phyloP scores from a whole-genome alignment of 805 yeast species.

The Candida saitoana region DNA sequence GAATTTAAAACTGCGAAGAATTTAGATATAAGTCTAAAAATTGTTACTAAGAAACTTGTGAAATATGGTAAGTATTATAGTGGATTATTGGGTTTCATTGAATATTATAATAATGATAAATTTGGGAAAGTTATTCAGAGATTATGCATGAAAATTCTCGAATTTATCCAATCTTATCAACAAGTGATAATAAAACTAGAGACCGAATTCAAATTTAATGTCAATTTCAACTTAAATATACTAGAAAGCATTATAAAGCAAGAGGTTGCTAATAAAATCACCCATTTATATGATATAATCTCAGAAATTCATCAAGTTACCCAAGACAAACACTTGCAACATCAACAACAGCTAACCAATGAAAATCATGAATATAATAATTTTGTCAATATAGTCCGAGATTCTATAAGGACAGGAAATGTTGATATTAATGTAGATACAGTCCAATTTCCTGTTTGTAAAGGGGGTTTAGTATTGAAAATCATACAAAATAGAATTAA shows the following conservation, averaged over 20 bases:
- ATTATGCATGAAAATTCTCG: slow-evolving; percentile 55
- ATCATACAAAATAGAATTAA: slow-evolving; percentile 57
- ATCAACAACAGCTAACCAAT: neutral
- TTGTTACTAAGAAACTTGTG: slow-evolving; percentile 58
- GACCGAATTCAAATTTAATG: slow-evolving; percentile 44
- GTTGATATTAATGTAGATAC: slow-evolving; percentile 51
- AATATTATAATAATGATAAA: slow-evolving; percentile 47
- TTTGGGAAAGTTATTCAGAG: slow-evolving; percentile 76
- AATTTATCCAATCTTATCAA: slow-evolving; percentile 24
- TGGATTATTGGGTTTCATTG: slow-evolving; percentile 57
- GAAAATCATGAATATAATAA: slow-evolving; percentile 19
- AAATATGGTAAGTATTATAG: slow-evolving; percentile 60
- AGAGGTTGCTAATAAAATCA: slow-evolving; percentile 31
- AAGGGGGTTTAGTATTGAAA: slow-evolving; percentile 73
- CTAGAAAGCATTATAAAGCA: slow-evolving; percentile 41
- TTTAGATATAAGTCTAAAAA: slow-evolving; percentile 70
- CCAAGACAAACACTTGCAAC: slow-evolving; percentile 22
- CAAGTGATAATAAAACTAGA: slow-evolving; percentile 44
- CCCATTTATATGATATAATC: slow-evolving; percentile 56
- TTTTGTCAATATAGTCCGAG: slow-evolving; percentile 34
- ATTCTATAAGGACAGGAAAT: slow-evolving; percentile 42
- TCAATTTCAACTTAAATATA: slow-evolving; percentile 53
- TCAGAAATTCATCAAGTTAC: slow-evolving; percentile 49
- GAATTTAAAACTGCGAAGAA: slow-evolving; percentile 69
- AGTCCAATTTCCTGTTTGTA: slow-evolving; percentile 48